Conservation (phyloP, 2,329 filamentous ascomycete species). For the Sporothrix pallida region DNA sequence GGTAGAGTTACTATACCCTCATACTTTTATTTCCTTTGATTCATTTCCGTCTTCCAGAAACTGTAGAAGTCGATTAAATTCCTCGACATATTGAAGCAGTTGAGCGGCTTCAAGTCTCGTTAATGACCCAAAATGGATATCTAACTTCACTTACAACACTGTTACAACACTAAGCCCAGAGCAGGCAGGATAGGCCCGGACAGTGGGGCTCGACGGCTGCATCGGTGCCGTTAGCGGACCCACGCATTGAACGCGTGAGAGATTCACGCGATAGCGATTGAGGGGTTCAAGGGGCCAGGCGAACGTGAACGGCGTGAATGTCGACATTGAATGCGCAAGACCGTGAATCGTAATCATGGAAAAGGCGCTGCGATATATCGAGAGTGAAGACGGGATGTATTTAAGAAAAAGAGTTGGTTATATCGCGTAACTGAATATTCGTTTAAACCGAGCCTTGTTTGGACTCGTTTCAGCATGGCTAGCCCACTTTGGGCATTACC, state of each 20-base stretch:
- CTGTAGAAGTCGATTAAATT: too few species aligned
- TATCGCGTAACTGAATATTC: neutral
- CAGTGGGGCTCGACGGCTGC: constrained; percentile 18
- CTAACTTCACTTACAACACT: neutral
- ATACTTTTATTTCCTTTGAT: too few species aligned
- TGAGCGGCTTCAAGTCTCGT: neutral
- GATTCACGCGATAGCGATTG: constrained; percentile 19
- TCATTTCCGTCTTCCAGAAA: too few species aligned
- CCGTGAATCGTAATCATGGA: neutral
- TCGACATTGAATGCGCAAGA: neutral
- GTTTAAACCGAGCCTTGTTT: neutral
- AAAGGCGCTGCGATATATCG: neutral
- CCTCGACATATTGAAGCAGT: neutral
- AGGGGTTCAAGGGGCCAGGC: neutral
- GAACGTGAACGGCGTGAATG: neutral
- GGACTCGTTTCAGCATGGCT: neutral
- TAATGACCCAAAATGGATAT: neutral
- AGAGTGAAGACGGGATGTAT: neutral
- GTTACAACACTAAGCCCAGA: constrained; percentile 21
- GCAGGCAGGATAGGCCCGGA: constrained; percentile 6
- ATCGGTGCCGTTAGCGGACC: constrained; percentile 11
- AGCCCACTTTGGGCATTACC: neutral
- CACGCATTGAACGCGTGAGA: constrained; percentile 10
- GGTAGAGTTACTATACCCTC: too few species aligned
- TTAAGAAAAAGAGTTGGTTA: neutral